These are phyloP conservation scores for Buddleja alternifolia DNA, from an alignment of 257 asterid species.

Conservation along the genomic window DNA sequence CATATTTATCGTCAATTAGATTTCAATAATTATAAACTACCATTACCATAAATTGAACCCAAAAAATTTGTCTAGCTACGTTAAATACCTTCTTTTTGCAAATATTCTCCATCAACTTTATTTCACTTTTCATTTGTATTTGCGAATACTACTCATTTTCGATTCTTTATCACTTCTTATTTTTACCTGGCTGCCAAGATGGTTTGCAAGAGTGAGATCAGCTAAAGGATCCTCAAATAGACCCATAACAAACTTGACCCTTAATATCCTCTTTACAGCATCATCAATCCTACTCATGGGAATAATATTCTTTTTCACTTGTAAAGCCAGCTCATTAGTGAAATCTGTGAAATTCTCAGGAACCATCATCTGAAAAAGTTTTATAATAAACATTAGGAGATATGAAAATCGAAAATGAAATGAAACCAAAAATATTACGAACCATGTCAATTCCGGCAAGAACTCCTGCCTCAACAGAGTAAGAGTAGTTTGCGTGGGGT, in stretches of 20 bases:
- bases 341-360: slow-evolving; percentile 57
- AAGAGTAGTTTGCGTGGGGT: slow-evolving; percentile 74
- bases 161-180: too few relatives aligned
- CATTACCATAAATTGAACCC: too few relatives aligned
- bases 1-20: too few relatives aligned
- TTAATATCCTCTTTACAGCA: slow-evolving; percentile 57
- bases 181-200: too few relatives aligned
- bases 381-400: background rate
- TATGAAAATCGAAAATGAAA: too few relatives aligned
- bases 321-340: slow-evolving; percentile 38
- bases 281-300: slow-evolving; percentile 70
- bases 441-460: slow-evolving; percentile 92
- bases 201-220: slow-evolving; percentile 51
- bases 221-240: slow-evolving; percentile 58
- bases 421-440: slow-evolving; percentile 25
- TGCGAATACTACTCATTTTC: too few relatives aligned
- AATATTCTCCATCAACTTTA: too few relatives aligned
- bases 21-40: too few relatives aligned
- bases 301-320: slow-evolving; percentile 44
- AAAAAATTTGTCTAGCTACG: too few relatives aligned
- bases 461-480: slow-evolving; percentile 77
- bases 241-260: slow-evolving; percentile 68
- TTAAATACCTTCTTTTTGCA: too few relatives aligned
- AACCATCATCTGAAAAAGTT: slow-evolving; percentile 51
- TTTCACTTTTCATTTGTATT: too few relatives aligned